Base-by-base conservation (phyloP, 306 rosid genomes). In the Elaeagnus macrophylla region DNA sequence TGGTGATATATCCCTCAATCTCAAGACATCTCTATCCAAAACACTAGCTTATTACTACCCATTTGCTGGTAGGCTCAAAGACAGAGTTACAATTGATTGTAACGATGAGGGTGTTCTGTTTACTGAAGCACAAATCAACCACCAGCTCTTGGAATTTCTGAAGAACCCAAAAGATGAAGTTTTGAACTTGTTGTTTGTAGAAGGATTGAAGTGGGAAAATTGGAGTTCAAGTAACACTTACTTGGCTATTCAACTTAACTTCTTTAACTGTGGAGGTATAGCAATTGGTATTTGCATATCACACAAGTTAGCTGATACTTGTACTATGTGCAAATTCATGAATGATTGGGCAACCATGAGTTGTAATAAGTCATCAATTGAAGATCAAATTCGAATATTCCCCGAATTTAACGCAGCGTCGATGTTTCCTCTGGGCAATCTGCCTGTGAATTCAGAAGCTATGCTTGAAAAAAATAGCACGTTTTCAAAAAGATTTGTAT, bases 21-120 rank as follows among this genome's bases (percentile, higher is more conserved):
- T 84, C 46, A 79, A 72, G 41, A 55, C 51, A 5, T 78, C 88
- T 11, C 58, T 84, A 13, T 67, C 85, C 2, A 9, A 72, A 49
- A 54, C 67, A 1, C 66, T 84, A 15, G 42, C 83, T 11, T 13
- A 2, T 7, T 84, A 79, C 67, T 81, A 84, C 60, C 89, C 82
- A 0, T 56, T 81, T 15, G 81, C 90, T 2, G 83, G 86, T 0
- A 74, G 54, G 16, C 2, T 66, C 54, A 65, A 17, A 66, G 79
- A 70, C 16, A 43, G 51, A 47, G 8, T 40, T 9, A 62, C 56
- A 35, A 58, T 83, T 1, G 77, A 76, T 0, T 79, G 86, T 64
- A 77, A 74, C 48, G 94, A 84, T 50, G 68, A 76, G 38, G 94
- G 94, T 0, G 83, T 61, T 53, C 25, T 48, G 10, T 75, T 79